Evolutionary conservation across 495 filamentous ascomycete genomes (phyloP).

Genomic region (Aspergillus heteromorphus): DNA sequence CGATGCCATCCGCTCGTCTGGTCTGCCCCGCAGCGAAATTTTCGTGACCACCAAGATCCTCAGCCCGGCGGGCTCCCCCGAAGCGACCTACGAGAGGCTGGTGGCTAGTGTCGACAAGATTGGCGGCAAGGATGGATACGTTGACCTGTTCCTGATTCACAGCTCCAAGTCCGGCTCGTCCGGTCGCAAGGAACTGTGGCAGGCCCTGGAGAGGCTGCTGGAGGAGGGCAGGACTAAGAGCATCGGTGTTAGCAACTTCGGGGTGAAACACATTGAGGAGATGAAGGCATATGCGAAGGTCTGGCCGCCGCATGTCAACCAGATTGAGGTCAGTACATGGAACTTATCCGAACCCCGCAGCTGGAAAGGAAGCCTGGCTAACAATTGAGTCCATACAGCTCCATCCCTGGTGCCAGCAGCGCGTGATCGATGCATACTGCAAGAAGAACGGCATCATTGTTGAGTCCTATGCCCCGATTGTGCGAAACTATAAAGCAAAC

Average conservation of each 20-base stretch:
- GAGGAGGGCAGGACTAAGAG: slow-evolving; percentile 52
- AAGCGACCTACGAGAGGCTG: slow-evolving; percentile 54
- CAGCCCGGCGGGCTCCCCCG: slow-evolving; percentile 46
- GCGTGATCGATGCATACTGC: slow-evolving; percentile 56
- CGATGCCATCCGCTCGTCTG: slow-evolving; percentile 50
- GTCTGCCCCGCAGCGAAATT: slow-evolving; percentile 50
- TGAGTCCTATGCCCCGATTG: slow-evolving; percentile 63
- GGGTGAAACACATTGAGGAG: slow-evolving; percentile 54
- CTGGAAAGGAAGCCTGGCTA: neutral
- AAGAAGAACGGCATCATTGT: slow-evolving; percentile 54
- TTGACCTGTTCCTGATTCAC: slow-evolving; percentile 69
- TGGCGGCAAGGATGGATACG: slow-evolving; percentile 54
- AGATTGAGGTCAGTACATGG: slow-evolving; percentile 52
- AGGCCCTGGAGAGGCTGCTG: slow-evolving; percentile 56
- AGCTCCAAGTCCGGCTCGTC: slow-evolving; percentile 48
- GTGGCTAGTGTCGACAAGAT: slow-evolving; percentile 59
- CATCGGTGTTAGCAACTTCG: slow-evolving; percentile 71
- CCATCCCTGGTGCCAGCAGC: slow-evolving; percentile 64
- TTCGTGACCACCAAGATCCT: slow-evolving; percentile 68
- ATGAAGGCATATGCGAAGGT: slow-evolving; percentile 56
- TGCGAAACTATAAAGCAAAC: slow-evolving; percentile 55
- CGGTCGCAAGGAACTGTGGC: slow-evolving; percentile 57
- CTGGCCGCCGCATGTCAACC: slow-evolving; percentile 65
- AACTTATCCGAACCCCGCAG: neutral
- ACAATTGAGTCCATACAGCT: slow-evolving; percentile 36